phyloP scores from a whole-genome alignment of 495 filamentous ascomycete genomes.

The Tuber indicum region DNA sequence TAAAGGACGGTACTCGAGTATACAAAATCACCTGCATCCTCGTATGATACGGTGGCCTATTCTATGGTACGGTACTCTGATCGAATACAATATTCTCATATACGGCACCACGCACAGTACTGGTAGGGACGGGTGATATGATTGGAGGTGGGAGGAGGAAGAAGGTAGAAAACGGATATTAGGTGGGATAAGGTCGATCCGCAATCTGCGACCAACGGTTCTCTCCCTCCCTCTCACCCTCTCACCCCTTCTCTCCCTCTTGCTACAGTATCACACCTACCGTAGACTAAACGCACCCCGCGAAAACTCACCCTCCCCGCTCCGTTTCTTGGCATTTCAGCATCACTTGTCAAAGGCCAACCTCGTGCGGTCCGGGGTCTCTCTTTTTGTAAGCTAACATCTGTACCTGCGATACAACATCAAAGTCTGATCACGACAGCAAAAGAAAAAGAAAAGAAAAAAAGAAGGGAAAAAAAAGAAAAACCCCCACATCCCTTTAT shows the following conservation, averaged over 20 bases:
- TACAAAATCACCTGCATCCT: neutral
- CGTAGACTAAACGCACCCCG: neutral
- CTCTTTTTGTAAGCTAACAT: neutral
- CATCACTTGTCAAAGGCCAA: neutral
- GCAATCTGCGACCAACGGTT: neutral
- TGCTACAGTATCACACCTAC: neutral
- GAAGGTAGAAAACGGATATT: neutral
- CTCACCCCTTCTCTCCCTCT: neutral
- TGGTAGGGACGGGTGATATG: neutral
- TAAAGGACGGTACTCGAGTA: neutral
- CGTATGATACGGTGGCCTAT: neutral
- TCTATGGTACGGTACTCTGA: neutral
- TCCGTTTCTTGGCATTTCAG: neutral
- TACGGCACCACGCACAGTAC: neutral
- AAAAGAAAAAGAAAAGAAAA: neutral
- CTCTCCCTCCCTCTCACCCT: neutral
- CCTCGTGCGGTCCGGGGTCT: neutral
- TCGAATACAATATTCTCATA: neutral
- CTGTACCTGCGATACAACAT: slow-evolving; percentile 1
- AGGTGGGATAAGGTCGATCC: neutral
- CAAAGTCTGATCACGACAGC: neutral
- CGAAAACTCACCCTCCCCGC: neutral
- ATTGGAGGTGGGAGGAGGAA: neutral
- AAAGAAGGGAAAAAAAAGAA: neutral
- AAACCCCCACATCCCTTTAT: neutral